Base-by-base conservation (phyloP, 2,329 filamentous ascomycete genomes). In the Colletotrichum lini region DNA sequence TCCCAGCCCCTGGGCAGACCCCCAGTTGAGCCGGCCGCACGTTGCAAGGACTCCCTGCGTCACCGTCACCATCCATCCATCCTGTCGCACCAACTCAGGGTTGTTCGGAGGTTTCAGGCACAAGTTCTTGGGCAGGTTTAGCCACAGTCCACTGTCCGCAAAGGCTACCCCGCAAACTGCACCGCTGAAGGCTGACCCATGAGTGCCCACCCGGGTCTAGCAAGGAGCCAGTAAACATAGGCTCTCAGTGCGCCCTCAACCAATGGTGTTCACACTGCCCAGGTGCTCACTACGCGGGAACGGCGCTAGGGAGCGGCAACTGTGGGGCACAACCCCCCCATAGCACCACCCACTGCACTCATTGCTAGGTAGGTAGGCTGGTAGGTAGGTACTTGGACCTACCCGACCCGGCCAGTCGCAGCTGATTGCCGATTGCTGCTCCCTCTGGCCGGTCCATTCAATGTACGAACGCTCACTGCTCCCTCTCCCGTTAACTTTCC, bases 151-250 rank as follows among this genome's bases (percentile, higher is more conserved):
- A 62, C n/a, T 52, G 59, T 52, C 52, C 38, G 8, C 45, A 59
- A 47, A 65, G 38, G 53, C 53, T 63, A 72, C 69, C 69, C 69
- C 69, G 69, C 69, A 72, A 68, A 71, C 58, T 64, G 65, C 26
- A 61, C 49, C 26, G 45, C 65, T 58, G 26, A 64, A 42, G 42
- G n/a, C 68, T 50, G 52, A 38, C 40, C 57, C 63, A 56, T 42
- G n/a, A 59, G 15, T 50, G 40, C 16, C 47, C 67, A 52, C 53
- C 40, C 12, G 23, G n/a, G 15, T 38, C 7, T 15, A 45, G 26
- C 44, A 44, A 30, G 26, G 8, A 15, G 54, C 63, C 63, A 66
- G 54, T 59, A 21, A 16, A 53, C 30, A n/a, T 16, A 15, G 49
- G 38, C 35, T 26, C 30, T 44, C 47, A 53, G 38, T 23, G 47